Evolutionary conservation across 2,329 filamentous ascomycete species (phyloP), one percentile per base, ranked within the genome.

Genomic region (Fusarium transvaalense): DNA sequence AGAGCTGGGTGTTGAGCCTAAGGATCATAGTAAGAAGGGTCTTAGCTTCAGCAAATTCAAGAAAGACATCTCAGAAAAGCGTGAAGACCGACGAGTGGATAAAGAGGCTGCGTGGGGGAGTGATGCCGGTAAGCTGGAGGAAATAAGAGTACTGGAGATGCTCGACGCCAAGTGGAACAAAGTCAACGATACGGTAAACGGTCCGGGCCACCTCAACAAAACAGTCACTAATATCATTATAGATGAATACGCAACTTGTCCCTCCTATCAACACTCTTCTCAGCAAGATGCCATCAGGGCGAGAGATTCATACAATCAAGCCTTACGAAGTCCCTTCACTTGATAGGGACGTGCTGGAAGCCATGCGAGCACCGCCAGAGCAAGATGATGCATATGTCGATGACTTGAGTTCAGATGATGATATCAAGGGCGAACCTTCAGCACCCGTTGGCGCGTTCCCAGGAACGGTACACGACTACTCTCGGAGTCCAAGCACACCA

Each of bases 101-200:
- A 93, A 88, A 76, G 91, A 88, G 45, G 81, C 83, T 2, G 83
- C 82, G 29, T 96, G 93, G 92, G 94, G 94, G 0, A 83, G 90
- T 45, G 94, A 97, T 79, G 95, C 91, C 0, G 95, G 96, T 2
- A 90, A 88, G 72, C 80, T 93, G 19, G 96, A 98, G 77, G 96
- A 99, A 80, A 89, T 86, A 3, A 86, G 94, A 56, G 91, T 98
- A 4, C 84, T 97, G 52, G 92, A 96, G 73, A 93, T 96, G 89
- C 82, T 99, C 34, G 88, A 97, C 72, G 86, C 84, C 37, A 97
- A 97, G 77, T 97, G 96, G 95, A 89, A 88, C 65, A 96, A 94
- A 81, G 89, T 94, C 79, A 99, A 99, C 76, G 93, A 97, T 78
- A 97, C 92, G 19, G 92, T 97, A 81, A 81, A 88, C 67, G 8